Evolutionary conservation across 306 rosid genomes (phyloP), one percentile per base, ranked within the genome.

Genomic region (Fagus sylvatica): DNA sequence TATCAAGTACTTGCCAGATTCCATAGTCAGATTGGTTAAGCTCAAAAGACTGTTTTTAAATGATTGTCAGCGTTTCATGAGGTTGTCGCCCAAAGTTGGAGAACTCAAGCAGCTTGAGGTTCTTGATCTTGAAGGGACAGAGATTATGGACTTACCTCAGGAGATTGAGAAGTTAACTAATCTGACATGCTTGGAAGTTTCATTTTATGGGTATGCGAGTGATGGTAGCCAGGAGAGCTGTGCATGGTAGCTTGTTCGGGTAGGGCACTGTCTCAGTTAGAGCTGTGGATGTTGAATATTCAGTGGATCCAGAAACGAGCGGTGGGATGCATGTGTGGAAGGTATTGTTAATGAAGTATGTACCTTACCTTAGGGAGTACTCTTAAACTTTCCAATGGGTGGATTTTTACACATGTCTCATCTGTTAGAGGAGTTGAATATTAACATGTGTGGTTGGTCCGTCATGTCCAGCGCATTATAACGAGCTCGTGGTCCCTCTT

Each of bases 101-200:
- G 39, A 77, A 2, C 40, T 77, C 30, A n/a, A 74, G 69, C 70
- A 51, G 1, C 82, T 82, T 2, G 80, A 78, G 57, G 61, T 59
- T 42, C 70, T 82, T 61, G 69, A 69, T 68, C 82, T 78, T 82
- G 71, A 78, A 1, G 76, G 46, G 40, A 74, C 77, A 33, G 42
- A 57, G 32, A 77, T 82, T 2, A 66, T 57, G 43, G 67, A 82
- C 56, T 1, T 77, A 34, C 82, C 82, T 16, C 0, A 11, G 39
- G 79, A 82, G 49, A 8, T 68, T 1, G 11, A 37, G 42, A 55
- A 66, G 17, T 12, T 77, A 19, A 67, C 69, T 53, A 46, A 73
- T n/a, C 3, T 82, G 39, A 53, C 67, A 17, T 55, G 59, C 0
- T 48, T 82, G 81, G 59, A 1, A 16, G 71, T 77, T 10, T 77